A percentile compares a stretch with the other conserved stretches of the same genome.
These are phyloP conservation scores for Beta macrorhiza DNA, from an alignment of 179 eudicot species.

Conservation along the genomic window DNA sequence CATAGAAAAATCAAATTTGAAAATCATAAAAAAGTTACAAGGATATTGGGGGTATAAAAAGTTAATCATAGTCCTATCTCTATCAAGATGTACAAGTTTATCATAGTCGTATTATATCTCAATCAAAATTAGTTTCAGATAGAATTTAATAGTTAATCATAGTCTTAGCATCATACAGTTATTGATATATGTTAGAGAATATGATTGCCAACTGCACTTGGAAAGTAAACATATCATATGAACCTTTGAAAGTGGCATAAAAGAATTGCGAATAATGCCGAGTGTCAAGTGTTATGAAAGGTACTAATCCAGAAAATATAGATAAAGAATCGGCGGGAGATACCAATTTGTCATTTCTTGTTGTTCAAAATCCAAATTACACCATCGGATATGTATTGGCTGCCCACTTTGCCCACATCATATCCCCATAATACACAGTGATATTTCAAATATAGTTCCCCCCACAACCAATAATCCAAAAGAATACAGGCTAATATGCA, in stretches of 20 bases:
- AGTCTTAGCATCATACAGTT: background rate
- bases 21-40: too few relatives aligned
- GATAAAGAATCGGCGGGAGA: background rate
- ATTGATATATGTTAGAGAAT: background rate
- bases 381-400: background rate
- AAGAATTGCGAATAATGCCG: background rate
- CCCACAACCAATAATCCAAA: background rate
- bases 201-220: background rate
- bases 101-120: too few relatives aligned
- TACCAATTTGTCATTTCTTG: background rate
- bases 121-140: too few relatives aligned
- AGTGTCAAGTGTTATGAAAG: background rate
- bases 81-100: too few relatives aligned
- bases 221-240: background rate
- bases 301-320: background rate
- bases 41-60: too few relatives aligned
- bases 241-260: background rate
- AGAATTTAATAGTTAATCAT: background rate
- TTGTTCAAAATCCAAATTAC: background rate
- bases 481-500: background rate
- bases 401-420: background rate
- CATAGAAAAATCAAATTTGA: too few relatives aligned
- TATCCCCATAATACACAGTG: background rate
- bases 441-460: too few relatives aligned
- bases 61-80: too few relatives aligned